Percentiles rank a stretch among this genome's conserved stretches.
Evolutionary conservation across 805 yeast genomes (phyloP).

Genomic region (Ogataea zsoltii): DNA sequence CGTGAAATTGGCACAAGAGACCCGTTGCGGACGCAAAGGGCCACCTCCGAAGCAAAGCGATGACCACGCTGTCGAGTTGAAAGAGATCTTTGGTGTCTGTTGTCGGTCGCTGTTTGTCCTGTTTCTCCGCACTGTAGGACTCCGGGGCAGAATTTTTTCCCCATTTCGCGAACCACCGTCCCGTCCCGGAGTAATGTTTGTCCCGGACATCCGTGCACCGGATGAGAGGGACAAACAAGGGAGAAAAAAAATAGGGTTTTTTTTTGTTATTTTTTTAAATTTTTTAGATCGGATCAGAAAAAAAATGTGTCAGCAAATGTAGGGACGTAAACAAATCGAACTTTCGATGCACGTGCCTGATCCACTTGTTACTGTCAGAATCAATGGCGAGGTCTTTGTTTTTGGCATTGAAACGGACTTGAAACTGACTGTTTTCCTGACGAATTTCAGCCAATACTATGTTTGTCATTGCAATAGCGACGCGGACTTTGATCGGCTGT

Average conservation of each 20-base stretch:
- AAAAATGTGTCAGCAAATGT: too few species aligned
- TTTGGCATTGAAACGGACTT: slow-evolving; percentile 2
- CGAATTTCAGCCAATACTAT: slow-evolving; percentile 7
- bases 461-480: slow-evolving; percentile 10
- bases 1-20: too few species aligned
- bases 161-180: neutral
- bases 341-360: neutral
- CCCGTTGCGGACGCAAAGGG: too few species aligned
- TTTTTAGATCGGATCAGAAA: neutral
- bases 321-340: too few species aligned
- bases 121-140: slow-evolving; percentile 3
- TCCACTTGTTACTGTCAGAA: neutral
- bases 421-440: slow-evolving; percentile 3
- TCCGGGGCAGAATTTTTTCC: neutral
- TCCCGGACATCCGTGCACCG: too few species aligned
- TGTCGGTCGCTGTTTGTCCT: neutral
- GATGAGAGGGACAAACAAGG: too few species aligned
- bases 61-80: too few species aligned
- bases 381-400: neutral
- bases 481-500: slow-evolving; percentile 9
- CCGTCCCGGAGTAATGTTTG: neutral
- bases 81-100: too few species aligned
- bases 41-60: too few species aligned
- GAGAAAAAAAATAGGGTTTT: neutral
- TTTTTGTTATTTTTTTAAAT: neutral